Conservation (phyloP, 805 yeast genomes). For the Barnettozyma wickerhamii region DNA sequence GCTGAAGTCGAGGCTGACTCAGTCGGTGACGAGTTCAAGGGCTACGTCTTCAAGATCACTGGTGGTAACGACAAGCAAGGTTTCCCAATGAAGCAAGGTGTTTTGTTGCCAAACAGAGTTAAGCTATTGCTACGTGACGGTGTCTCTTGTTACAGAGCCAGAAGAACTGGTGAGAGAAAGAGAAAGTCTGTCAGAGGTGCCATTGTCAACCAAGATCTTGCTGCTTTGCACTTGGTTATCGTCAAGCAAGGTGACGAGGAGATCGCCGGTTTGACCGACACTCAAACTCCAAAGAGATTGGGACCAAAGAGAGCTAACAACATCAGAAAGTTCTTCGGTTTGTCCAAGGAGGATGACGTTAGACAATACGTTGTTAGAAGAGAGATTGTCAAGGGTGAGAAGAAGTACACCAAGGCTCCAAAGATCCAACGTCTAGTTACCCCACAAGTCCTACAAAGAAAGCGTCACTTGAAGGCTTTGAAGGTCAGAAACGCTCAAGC, state of each 20-base stretch:
- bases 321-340: conserved; percentile 99
- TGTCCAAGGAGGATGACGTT: conserved; percentile 69
- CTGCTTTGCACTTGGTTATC: conserved; percentile 88
- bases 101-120: conserved; percentile 98
- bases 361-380: conserved; percentile 93
- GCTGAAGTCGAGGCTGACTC: conserved; percentile 99
- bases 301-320: conserved; percentile 99
- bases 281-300: conserved; percentile 95
- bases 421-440: conserved; percentile 99
- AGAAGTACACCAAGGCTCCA: conserved; percentile 99
- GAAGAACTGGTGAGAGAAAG: conserved; percentile 99
- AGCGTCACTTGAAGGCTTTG: conserved; percentile 92
- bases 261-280: conserved; percentile 93
- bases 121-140: conserved; percentile 88
- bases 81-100: conserved; percentile 99
- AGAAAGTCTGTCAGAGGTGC: conserved; percentile 99
- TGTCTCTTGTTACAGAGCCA: conserved; percentile 98
- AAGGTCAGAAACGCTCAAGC: conserved; percentile 97
- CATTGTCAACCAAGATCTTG: conserved; percentile 93
- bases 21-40: conserved; percentile 97
- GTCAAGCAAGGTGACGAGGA: conserved; percentile 97
- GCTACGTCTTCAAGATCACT: conserved; percentile 96
- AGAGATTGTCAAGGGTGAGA: conserved; percentile 96
- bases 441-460: conserved; percentile 98
- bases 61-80: conserved; percentile 99